Conservation (phyloP, 805 yeast species). For the Candida sakaeoensis region DNA sequence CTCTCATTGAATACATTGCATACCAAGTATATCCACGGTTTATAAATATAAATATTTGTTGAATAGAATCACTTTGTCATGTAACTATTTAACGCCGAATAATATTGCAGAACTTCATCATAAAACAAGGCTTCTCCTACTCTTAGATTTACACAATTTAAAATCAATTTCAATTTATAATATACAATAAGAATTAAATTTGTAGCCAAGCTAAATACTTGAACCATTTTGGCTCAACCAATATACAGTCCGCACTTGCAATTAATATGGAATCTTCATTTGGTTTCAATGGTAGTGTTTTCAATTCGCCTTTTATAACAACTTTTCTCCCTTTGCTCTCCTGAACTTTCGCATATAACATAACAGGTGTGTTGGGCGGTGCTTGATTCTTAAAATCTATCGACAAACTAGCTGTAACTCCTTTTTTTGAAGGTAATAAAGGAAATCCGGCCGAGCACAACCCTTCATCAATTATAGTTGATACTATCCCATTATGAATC, state of each 20-base stretch:
- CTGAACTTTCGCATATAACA: conserved; percentile 62
- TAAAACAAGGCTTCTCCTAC: too few relatives aligned
- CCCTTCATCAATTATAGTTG: conserved; percentile 81
- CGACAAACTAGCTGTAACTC: conserved; percentile 80
- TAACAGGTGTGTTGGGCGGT: conserved; percentile 58
- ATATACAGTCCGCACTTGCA: conserved; percentile 64
- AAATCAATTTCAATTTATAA: too few relatives aligned
- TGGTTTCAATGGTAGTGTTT: conserved; percentile 41
- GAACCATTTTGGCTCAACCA: conserved; percentile 90
- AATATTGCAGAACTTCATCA: too few relatives aligned
- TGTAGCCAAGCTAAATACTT: conserved; percentile 53
- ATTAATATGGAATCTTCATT: conserved; percentile 32
- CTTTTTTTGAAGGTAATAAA: conserved; percentile 70
- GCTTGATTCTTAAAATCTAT: conserved; percentile 65
- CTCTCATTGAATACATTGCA: too few relatives aligned
- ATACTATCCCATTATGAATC: conserved; percentile 76
- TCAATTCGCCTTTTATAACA: conserved; percentile 64
- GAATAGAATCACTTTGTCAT: too few relatives aligned
- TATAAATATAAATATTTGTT: too few relatives aligned
- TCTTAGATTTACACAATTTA: too few relatives aligned
- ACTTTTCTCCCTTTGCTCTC: conserved; percentile 78
- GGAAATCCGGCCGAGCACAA: conserved; percentile 85
- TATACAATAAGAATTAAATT: too few relatives aligned
- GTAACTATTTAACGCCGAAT: too few relatives aligned
- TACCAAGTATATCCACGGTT: too few relatives aligned